These are phyloP conservation scores for Coemansia javaensis DNA, from an alignment of 192 early-diverging fungal species.

Conservation along the genomic window DNA sequence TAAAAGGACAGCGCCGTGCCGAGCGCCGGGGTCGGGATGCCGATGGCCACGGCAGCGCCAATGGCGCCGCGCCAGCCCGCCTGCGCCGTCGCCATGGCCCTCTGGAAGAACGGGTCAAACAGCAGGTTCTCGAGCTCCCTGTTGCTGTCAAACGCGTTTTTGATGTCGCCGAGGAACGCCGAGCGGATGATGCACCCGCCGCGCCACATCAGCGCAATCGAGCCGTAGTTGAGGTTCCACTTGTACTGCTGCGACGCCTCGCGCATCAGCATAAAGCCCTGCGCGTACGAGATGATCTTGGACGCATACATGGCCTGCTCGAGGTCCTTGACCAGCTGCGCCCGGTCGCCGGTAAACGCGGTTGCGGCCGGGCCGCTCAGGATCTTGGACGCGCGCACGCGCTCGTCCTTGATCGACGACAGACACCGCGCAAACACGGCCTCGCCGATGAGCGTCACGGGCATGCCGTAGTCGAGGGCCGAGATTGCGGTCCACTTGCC, in stretches of 20 bases:
- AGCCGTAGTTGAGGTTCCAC: conserved; percentile 96
- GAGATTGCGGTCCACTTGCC: conserved; percentile 98
- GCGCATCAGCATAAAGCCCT: conserved; percentile 98
- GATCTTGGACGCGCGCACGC: conserved; percentile 82
- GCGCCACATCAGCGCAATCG: conserved; percentile 99
- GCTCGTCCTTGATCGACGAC: conserved; percentile 95
- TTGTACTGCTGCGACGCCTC: conserved; percentile 86
- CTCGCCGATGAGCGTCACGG: conserved; percentile 96
- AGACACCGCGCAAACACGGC: conserved; percentile 97
- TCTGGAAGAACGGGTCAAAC: conserved; percentile 95
- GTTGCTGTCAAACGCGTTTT: conserved; percentile 86
- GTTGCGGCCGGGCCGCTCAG: conserved; percentile 65
- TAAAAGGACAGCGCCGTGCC: conserved; percentile 93
- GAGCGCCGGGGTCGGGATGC: conserved; percentile 86
- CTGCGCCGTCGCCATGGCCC: conserved; percentile 78
- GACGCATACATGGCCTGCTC: conserved; percentile 92
- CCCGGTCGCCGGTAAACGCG: conserved; percentile 81
- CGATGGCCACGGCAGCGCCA: conserved; percentile 69
- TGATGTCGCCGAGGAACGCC: conserved; percentile 96
- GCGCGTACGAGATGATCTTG: conserved; percentile 98
- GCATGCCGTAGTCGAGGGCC: conserved; percentile 91
- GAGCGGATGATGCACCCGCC: conserved; percentile 98
- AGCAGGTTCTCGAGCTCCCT: conserved; percentile 84
- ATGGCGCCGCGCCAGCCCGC: conserved; percentile 86
- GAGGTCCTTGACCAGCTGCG: conserved; percentile 82